Evolutionary conservation across 345 rosid species (phyloP), one percentile per base, ranked within the genome.

Genomic region (Dimocarpus longan): DNA sequence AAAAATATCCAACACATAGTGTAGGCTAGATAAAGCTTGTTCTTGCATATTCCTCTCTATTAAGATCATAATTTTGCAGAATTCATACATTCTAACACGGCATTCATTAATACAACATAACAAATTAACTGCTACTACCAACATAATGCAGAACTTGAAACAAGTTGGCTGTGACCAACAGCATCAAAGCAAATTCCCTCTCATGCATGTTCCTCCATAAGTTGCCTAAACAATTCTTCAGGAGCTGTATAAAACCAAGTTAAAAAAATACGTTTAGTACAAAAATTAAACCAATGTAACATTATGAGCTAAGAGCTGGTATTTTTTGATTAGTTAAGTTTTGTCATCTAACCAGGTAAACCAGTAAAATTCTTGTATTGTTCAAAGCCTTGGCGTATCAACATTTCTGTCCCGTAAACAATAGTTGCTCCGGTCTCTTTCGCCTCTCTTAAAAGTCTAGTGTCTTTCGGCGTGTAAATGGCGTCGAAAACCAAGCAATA

Each of bases 351-450:
- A 88, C 91, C 89, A 54, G 87, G 89, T 79, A 88, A 82, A 70
- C 89, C 89, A 15, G 91, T 88, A 82, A 88, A 86, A 85, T 88
- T 88, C 78, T 86, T 81, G 80, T 84, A 86, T 40, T 86, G 89
- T 82, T 84, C 89, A 32, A 84, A 86, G 57, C 87, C 89, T 69
- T 86, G 87, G 26, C 89, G 87, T 71, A 86, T 86, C 81, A 84
- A 76, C 89, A 84, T 86, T 18, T 86, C 89, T 11, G 89, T 84
- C n/a, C 89, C 86, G n/a, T 86, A 82, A 52, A 86, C 87, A 8
- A 86, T 80, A 46, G 73, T 79, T 16, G 85, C 86, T 52, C 87
- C 87, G 4, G 70, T 78, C 40, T 82, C 87, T 54, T 54, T 86
- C 1, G 89, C 84, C 72, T 86, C 89, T 22, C 68, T 44, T 37